phyloP scores from a whole-genome alignment of 75 land plant genomes.

The Chamaecyparis obtusa region DNA sequence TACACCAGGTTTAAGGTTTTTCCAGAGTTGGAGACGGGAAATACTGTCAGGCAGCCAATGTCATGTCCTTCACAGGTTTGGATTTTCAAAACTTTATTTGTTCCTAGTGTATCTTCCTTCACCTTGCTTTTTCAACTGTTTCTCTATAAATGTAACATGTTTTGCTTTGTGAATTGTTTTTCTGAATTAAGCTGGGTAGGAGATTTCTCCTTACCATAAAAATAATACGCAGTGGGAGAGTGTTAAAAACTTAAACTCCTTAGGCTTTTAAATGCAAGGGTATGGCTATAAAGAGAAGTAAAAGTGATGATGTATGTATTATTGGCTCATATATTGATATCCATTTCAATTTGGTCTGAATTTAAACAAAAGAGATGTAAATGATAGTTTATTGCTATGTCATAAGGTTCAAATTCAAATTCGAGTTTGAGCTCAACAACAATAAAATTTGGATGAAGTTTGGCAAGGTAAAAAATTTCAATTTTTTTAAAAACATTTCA shows the following conservation, averaged over 20 bases:
- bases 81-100: background rate
- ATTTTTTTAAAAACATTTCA: no score
- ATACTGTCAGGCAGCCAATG: constrained; percentile 56
- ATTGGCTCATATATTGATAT: background rate
- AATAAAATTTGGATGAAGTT: no score
- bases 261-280: background rate
- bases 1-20: constrained; percentile 67
- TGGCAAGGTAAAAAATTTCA: no score
- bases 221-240: background rate
- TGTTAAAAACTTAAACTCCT: background rate
- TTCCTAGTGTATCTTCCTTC: background rate
- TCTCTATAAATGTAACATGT: background rate
- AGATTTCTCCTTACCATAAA: background rate
- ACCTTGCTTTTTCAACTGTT: background rate
- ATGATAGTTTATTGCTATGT: background rate
- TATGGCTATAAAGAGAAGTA: background rate
- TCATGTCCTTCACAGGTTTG: constrained; percentile 76
- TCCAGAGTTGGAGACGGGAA: constrained; percentile 83
- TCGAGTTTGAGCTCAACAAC: no score
- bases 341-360: background rate
- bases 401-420: no score
- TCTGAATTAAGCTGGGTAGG: background rate
- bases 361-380: background rate
- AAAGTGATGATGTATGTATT: background rate
- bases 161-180: background rate